Evolutionary conservation across 768 basidiomycete genomes (phyloP).

Genomic region (Lentinus brumalis): DNA sequence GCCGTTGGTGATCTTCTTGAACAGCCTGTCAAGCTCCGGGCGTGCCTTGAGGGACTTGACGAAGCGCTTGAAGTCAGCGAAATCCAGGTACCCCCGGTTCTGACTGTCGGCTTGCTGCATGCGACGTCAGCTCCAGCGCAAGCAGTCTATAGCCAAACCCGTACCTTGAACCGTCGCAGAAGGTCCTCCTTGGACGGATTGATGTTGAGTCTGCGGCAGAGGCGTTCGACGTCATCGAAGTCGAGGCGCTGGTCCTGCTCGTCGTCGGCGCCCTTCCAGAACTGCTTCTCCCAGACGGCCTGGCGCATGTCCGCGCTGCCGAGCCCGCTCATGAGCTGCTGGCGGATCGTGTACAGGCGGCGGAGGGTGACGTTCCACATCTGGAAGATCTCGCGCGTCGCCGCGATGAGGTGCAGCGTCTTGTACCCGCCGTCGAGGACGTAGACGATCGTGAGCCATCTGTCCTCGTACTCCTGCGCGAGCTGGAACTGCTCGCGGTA

Average conservation of each 20-base stretch:
- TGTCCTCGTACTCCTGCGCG: constrained; percentile 58
- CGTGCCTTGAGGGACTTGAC: constrained; percentile 83
- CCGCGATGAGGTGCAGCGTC: constrained; percentile 82
- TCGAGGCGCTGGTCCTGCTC: constrained; percentile 58
- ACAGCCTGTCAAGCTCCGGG: constrained; percentile 75
- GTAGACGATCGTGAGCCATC: constrained; percentile 88
- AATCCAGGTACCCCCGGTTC: constrained; percentile 65
- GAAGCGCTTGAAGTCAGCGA: constrained; percentile 77
- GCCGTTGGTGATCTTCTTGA: constrained; percentile 40
- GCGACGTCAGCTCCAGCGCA: background rate
- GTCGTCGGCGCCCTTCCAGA: constrained; percentile 76
- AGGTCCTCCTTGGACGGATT: constrained; percentile 57
- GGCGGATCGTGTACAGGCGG: constrained; percentile 63
- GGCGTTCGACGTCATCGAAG: constrained; percentile 70
- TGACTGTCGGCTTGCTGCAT: constrained; percentile 65
- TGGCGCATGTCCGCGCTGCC: constrained; percentile 66
- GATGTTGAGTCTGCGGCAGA: constrained; percentile 74
- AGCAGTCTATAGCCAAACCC: background rate
- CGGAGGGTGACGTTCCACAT: constrained; percentile 66
- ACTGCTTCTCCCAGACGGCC: constrained; percentile 76
- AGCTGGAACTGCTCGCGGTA: constrained; percentile 73
- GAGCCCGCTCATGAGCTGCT: constrained; percentile 68
- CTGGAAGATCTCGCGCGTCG: constrained; percentile 60
- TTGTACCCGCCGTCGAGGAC: constrained; percentile 78
- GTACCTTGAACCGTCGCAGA: constrained; percentile 57